These are phyloP conservation scores for Vaccinium vitisidaea DNA, from an alignment of 148 eudicot genomes.

Conservation along the genomic window DNA sequence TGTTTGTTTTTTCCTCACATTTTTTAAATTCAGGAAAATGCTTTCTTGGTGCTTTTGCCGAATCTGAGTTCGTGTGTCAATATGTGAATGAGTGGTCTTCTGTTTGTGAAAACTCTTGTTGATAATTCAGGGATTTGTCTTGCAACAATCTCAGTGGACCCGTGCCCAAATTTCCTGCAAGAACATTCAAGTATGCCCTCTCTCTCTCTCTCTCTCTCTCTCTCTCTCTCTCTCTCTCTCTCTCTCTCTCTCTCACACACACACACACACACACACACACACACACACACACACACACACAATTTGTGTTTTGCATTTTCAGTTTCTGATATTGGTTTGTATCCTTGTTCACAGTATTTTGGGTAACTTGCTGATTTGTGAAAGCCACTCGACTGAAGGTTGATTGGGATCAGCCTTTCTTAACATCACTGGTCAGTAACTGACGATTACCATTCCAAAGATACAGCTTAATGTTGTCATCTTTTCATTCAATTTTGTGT, in stretches of 20 bases:
- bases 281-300: no score
- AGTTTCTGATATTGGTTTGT: constrained; percentile 11
- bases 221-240: no score
- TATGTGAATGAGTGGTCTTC: constrained; percentile 18
- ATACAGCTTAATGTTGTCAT: not conserved
- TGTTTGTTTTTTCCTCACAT: not conserved
- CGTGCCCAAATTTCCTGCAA: constrained; percentile 74
- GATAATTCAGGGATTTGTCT: constrained; percentile 78
- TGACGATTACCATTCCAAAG: constrained; percentile 1
- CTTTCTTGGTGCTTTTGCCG: not conserved
- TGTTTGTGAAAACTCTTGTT: constrained; percentile 18
- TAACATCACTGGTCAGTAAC: constrained; percentile 58
- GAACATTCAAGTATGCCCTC: constrained; percentile 72
- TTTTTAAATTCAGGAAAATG: constrained; percentile 3
- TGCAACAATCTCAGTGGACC: constrained; percentile 94
- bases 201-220: no score
- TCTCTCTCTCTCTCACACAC: no score
- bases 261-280: no score
- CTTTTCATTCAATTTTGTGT: not conserved
- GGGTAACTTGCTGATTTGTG: constrained; percentile 77
- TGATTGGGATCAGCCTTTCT: constrained; percentile 60
- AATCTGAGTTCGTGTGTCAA: not conserved
- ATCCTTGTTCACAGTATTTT: constrained; percentile 39
- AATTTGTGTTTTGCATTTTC: not conserved
- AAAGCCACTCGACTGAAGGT: constrained; percentile 53